Evolutionary conservation across 345 rosid genomes (phyloP), one percentile per base, ranked within the genome.

Genomic region (Rhodomyrtus tomentosa): DNA sequence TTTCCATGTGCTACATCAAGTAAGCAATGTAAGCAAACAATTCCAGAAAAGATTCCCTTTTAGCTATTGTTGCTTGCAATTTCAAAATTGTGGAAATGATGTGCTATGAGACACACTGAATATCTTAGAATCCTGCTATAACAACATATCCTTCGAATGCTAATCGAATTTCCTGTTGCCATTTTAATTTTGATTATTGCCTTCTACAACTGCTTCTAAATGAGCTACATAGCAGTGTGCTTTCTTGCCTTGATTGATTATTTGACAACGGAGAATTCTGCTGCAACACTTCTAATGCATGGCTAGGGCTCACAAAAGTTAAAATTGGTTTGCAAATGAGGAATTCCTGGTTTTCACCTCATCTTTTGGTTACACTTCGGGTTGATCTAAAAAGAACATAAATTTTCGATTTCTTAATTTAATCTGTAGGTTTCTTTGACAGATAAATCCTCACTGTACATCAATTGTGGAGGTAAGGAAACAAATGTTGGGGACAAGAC

Each of bases 401-500:
- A 40, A 48, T 40, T n/a, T 40, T 79, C 29, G 11, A 74, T 72
- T 27, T 11, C 22, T 83, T 20, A 18, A 24, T 27, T 22, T 81
- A 51, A 48, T 68, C 56, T 50, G 6, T 8, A 1, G 51, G 38
- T 62, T 42, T 62, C 55, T 10, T 80, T 40, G 82, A 89, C 94
- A 93, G 96, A 85, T 84, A 45, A 40, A 32, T 94, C 93, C 85
- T 86, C 89, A 36, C 29, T 94, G 88, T 89, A 90, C 89, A 94
- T 96, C 81, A 95, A 96, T 86, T 96, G 98, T 50, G 99, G 99
- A 54, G 99, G 99, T 79, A 85, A 84, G 84, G 95, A 88, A 87
- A 15, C 86, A 79, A 87, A 40, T 38, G 86, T 83, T 42, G 89
- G 84, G 53, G 86, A 50, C 15, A 85, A 73, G 86, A 88, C 84